Evolutionary conservation across 2,329 filamentous ascomycete genomes (phyloP).

Genomic region (Trichothecium sympodiale): DNA sequence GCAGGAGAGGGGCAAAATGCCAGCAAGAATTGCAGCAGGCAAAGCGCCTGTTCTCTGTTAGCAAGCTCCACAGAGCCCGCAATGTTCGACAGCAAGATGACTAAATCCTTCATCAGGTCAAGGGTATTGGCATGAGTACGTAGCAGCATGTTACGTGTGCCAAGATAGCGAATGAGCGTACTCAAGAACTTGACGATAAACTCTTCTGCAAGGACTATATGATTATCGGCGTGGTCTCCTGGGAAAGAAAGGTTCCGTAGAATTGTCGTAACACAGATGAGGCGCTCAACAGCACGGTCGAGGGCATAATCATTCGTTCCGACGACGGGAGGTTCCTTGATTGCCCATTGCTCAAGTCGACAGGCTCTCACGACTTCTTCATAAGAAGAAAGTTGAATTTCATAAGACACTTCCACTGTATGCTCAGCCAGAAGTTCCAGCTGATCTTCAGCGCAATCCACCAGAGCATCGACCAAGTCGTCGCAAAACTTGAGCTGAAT

Average conservation of each 20-base stretch:
- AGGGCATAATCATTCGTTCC: conserved; percentile 71
- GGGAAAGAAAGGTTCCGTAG: conserved; percentile 86
- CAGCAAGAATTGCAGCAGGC: conserved; percentile 78
- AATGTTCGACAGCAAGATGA: conserved; percentile 83
- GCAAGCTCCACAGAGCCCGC: conserved; percentile 71
- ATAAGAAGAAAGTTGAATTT: conserved; percentile 71
- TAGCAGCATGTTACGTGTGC: conserved; percentile 78
- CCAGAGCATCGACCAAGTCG: conserved; percentile 74
- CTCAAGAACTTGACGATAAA: conserved; percentile 75
- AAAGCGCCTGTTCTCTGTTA: conserved; percentile 75
- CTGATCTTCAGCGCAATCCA: conserved; percentile 88
- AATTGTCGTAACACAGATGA: conserved; percentile 87
- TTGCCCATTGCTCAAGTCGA: conserved; percentile 56
- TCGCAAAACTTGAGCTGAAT: conserved; percentile 65
- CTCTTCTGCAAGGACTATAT: conserved; percentile 61
- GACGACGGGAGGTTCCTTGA: conserved; percentile 64
- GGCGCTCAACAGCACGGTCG: conserved; percentile 72
- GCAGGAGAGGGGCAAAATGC: conserved; percentile 76
- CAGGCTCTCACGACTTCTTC: conserved; percentile 80
- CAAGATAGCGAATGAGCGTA: conserved; percentile 73
- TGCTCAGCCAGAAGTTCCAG: conserved; percentile 76
- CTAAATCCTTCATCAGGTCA: conserved; percentile 94
- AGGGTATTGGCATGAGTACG: conserved; percentile 74
- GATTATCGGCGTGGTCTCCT: conserved; percentile 51
- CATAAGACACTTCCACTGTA: conserved; percentile 75